phyloP scores from a whole-genome alignment of 768 basidiomycete genomes.

The Rhodotorula graminis region DNA sequence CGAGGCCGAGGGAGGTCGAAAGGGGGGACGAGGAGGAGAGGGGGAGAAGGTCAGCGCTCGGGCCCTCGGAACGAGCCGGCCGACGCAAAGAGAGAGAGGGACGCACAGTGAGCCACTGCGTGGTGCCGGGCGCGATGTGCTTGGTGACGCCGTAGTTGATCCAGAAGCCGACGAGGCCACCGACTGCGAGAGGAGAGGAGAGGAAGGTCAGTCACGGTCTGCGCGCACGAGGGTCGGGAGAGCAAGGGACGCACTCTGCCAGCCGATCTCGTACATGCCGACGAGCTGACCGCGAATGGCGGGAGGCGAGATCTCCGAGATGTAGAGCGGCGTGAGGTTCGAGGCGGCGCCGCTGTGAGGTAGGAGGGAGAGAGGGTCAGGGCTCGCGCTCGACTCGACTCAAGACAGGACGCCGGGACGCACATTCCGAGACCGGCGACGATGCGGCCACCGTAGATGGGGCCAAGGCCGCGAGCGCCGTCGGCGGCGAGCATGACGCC shows the following conservation, averaged over 20 bases:
- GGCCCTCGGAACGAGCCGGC: too few species aligned
- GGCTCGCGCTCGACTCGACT: constrained; percentile 13
- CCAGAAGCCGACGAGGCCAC: constrained; percentile 51
- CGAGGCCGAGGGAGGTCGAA: too few species aligned
- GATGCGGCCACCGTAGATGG: constrained; percentile 53
- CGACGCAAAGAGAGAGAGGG: too few species aligned
- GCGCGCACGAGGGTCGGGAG: not conserved
- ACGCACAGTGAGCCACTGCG: constrained; percentile 41
- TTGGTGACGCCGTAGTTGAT: constrained; percentile 39
- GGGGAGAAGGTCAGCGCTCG: not conserved
- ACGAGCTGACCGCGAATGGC: constrained; percentile 50
- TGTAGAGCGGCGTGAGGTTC: constrained; percentile 50
- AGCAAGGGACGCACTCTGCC: constrained; percentile 48
- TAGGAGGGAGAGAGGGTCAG: constrained; percentile 38
- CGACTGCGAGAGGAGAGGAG: not conserved
- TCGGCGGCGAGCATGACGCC: constrained; percentile 45
- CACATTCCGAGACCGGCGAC: constrained; percentile 50
- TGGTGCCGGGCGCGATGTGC: constrained; percentile 48
- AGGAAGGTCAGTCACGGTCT: not conserved
- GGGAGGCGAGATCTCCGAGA: constrained; percentile 53
- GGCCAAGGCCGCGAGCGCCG: constrained; percentile 37
- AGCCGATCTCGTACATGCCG: constrained; percentile 55
- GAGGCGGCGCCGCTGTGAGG: constrained; percentile 44
- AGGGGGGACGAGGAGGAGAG: too few species aligned
- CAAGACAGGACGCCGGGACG: not conserved